Conservation (phyloP, 352 stramenopile species). For the Phytophthora aleatoria region DNA sequence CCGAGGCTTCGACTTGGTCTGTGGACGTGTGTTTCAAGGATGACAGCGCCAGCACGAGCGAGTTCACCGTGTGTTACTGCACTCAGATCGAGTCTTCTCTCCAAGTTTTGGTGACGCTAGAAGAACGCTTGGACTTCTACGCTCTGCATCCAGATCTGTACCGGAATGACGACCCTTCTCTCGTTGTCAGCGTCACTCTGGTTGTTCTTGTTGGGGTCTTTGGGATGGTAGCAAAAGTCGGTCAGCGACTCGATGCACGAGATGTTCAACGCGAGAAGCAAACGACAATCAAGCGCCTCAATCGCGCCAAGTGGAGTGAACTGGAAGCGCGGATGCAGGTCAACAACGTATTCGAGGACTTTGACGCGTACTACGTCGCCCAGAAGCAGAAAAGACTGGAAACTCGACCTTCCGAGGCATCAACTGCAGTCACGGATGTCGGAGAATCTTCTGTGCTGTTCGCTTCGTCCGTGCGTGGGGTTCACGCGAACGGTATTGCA, state of each 20-base stretch:
- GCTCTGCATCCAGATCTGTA: conserved; percentile 58
- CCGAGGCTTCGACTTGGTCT: conserved; percentile 38
- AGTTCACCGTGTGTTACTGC: conserved; percentile 66
- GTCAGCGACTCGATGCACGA: conserved; percentile 37
- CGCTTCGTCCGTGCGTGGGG: conserved; percentile 10
- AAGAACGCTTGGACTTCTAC: conserved; percentile 73
- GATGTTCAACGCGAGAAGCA: conserved; percentile 56
- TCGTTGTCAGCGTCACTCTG: conserved; percentile 46
- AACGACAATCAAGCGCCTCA: conserved; percentile 60
- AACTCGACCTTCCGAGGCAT: conserved; percentile 20
- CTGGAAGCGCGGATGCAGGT: conserved; percentile 48
- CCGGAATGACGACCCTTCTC: conserved; percentile 60
- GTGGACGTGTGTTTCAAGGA: conserved; percentile 70
- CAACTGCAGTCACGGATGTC: conserved; percentile 13
- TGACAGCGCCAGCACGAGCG: conserved; percentile 37
- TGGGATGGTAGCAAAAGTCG: conserved; percentile 32
- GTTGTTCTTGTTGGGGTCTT: conserved; percentile 49
- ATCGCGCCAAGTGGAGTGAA: conserved; percentile 68
- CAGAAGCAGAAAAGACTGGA: conserved; percentile 40
- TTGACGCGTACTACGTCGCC: conserved; percentile 49
- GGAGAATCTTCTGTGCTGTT: conserved; percentile 22
- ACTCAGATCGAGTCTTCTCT: conserved; percentile 59
- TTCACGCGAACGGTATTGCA: conserved; percentile 1
- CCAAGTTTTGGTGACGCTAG: conserved; percentile 66
- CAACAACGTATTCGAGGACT: conserved; percentile 48